phyloP scores from a whole-genome alignment of 176 grass and related monocot genomes.

The Rhynchospora tenuis region DNA sequence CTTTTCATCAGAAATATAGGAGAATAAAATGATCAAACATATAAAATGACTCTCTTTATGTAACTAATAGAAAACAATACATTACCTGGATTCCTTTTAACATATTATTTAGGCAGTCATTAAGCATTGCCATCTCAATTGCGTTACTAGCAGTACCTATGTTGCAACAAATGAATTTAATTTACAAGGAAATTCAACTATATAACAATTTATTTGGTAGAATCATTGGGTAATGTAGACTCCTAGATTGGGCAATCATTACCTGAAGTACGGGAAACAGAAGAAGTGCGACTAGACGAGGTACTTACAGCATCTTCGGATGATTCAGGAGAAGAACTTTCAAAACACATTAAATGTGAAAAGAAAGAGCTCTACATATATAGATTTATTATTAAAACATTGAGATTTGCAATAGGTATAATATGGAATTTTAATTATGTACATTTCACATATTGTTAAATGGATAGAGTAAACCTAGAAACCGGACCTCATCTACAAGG shows the following conservation, averaged over 20 bases:
- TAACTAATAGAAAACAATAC: conserved; percentile 10
- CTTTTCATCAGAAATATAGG: neutral
- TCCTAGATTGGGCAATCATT: neutral
- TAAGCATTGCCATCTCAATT: conserved; percentile 52
- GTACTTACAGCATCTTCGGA: conserved; percentile 25
- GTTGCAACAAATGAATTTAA: neutral
- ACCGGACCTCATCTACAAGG: conserved; percentile 81
- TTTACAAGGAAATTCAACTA: neutral
- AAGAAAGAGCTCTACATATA: conserved; percentile 75
- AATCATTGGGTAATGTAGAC: neutral
- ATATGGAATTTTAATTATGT: neutral
- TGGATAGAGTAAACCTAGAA: conserved; percentile 5
- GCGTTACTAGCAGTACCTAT: conserved; percentile 33
- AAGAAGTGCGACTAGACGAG: conserved; percentile 11
- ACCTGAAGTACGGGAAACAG: conserved; percentile 29
- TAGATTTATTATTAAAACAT: neutral
- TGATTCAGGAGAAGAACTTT: conserved; percentile 39
- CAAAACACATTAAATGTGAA: conserved; percentile 98
- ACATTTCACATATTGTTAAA: neutral
- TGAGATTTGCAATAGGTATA: neutral
- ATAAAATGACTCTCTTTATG: neutral
- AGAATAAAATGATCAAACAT: conserved; percentile 1
- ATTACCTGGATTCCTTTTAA: conserved; percentile 77
- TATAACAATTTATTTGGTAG: neutral
- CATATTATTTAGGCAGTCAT: conserved; percentile 71